phyloP scores from a whole-genome alignment of 257 asterid genomes.

The Nicotiana paniculata region DNA sequence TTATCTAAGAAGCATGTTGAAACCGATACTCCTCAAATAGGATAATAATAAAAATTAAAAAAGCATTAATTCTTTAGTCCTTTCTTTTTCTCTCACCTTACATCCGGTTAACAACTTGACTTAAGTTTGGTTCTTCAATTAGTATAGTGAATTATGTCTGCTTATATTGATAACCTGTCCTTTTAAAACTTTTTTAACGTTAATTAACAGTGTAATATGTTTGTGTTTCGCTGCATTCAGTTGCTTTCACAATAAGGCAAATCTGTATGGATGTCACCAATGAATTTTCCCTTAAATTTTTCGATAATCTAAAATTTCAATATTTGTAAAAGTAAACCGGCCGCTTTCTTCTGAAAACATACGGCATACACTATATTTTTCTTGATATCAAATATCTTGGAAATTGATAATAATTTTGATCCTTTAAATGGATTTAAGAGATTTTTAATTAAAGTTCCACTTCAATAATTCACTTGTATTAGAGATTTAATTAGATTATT shows the following conservation, averaged over 20 bases:
- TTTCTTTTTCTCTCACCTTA: not conserved
- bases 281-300: not conserved
- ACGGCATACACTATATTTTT: too few relatives aligned
- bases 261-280: constrained; percentile 17
- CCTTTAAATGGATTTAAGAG: not conserved
- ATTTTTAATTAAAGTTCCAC: not conserved
- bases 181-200: not conserved
- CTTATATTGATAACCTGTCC: not conserved
- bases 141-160: not conserved
- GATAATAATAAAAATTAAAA: not conserved
- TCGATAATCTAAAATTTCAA: not conserved
- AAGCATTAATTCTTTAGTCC: not conserved
- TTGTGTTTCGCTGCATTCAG: constrained; percentile 19
- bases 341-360: not conserved
- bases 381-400: not conserved
- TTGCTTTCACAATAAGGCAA: constrained; percentile 38
- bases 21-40: constrained; percentile 10
- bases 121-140: not conserved
- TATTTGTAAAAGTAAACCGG: not conserved
- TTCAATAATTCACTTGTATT: not conserved
- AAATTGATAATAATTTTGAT: not conserved
- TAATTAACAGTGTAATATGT: constrained; percentile 18
- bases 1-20: constrained; percentile 5
- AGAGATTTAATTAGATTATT: not conserved
- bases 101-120: not conserved